phyloP scores from a whole-genome alignment of 2,329 filamentous ascomycete genomes.

The Daldinia sp. region DNA sequence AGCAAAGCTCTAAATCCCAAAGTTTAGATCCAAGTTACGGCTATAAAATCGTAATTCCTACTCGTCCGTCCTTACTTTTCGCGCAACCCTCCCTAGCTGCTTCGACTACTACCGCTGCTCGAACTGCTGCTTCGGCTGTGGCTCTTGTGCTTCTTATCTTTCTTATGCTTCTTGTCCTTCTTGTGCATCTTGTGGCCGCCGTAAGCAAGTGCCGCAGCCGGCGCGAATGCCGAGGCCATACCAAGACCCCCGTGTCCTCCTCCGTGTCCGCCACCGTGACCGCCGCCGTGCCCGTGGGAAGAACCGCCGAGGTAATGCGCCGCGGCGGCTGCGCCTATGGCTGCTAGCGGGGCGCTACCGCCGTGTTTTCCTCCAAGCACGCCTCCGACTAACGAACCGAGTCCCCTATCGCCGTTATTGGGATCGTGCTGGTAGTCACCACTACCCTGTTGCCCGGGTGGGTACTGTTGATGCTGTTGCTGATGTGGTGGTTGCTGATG shows the following conservation, averaged over 20 bases:
- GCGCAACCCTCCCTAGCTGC: constrained; percentile 31
- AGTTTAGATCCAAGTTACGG: background rate
- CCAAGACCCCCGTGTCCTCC: constrained; percentile 22
- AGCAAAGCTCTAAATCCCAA: background rate
- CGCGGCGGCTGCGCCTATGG: constrained; percentile 45
- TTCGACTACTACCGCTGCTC: constrained; percentile 43
- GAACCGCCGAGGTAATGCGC: constrained; percentile 41
- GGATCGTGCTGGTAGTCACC: constrained; percentile 20
- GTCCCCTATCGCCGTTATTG: constrained; percentile 38
- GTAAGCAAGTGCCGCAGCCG: constrained; percentile 35
- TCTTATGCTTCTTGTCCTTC: constrained; percentile 44
- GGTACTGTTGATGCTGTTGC: constrained; percentile 34
- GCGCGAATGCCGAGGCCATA: constrained; percentile 32
- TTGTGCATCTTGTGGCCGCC: constrained; percentile 14
- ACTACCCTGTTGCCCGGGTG: constrained; percentile 24
- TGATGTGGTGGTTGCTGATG: constrained; percentile 36
- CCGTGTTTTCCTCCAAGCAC: constrained; percentile 39
- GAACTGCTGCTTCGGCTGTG: constrained; percentile 46
- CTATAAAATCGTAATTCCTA: constrained; percentile 3
- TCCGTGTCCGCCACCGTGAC: constrained; percentile 19
- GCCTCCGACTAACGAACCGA: constrained; percentile 44
- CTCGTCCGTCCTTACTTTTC: background rate
- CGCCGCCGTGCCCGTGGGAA: constrained; percentile 17
- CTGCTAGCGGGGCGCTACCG: constrained; percentile 36
- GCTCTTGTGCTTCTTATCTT: constrained; percentile 45